These are phyloP conservation scores for Calophaca sinica DNA, from an alignment of 306 rosid genomes.

Conservation along the genomic window DNA sequence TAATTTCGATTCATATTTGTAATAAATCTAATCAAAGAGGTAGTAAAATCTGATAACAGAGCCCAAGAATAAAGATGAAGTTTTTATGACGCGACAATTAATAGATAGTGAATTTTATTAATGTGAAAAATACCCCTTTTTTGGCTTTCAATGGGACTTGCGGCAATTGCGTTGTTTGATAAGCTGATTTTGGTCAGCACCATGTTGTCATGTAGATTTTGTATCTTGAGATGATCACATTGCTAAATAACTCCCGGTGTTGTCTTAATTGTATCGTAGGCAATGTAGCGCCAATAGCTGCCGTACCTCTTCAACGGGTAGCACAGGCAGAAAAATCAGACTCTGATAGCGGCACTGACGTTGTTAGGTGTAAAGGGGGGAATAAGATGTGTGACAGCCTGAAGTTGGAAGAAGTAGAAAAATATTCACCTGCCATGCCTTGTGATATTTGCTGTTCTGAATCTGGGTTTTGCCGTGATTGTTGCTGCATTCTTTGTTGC, in stretches of 20 bases:
- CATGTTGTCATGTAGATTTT: constrained; percentile 1
- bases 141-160: background rate
- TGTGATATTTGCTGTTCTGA: constrained; percentile 85
- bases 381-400: constrained; percentile 68
- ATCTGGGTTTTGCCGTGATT: constrained; percentile 77
- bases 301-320: constrained; percentile 58
- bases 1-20: background rate
- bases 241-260: constrained; percentile 8
- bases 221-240: background rate
- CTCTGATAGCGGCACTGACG: constrained; percentile 46
- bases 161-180: no score
- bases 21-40: background rate
- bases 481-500: constrained; percentile 85
- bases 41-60: background rate
- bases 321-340: constrained; percentile 38
- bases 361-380: constrained; percentile 65
- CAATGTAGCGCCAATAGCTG: constrained; percentile 37
- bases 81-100: background rate
- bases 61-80: background rate
- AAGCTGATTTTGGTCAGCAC: background rate
- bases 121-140: background rate
- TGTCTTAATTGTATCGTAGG: constrained; percentile 50
- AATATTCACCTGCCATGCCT: constrained; percentile 53
- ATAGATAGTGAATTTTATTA: constrained; percentile 46
- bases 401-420: constrained; percentile 49